Evolutionary conservation across 1,284 basidiomycete species (phyloP).

Genomic region (Meripilus lineatus): DNA sequence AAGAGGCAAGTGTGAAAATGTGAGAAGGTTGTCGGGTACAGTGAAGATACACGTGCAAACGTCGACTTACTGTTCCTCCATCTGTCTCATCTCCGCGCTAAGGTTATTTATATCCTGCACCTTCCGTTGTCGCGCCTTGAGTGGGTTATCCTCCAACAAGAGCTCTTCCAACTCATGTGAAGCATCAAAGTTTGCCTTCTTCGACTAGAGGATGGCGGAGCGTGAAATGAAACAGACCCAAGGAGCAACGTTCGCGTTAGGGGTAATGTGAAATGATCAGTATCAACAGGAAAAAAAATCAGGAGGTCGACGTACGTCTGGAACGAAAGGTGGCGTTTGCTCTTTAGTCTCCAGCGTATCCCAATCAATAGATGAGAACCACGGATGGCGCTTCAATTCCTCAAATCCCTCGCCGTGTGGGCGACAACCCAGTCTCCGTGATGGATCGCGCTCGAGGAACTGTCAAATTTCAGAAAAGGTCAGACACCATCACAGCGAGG

Average conservation of each 20-base stretch:
- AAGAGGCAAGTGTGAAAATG: neutral
- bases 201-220: slow-evolving; percentile 55
- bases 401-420: slow-evolving; percentile 73
- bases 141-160: slow-evolving; percentile 92
- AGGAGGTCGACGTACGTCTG: slow-evolving; percentile 57
- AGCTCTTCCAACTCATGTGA: slow-evolving; percentile 97
- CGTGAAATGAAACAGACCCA: neutral
- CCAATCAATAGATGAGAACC: slow-evolving; percentile 90
- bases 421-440: slow-evolving; percentile 79
- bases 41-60: slow-evolving; percentile 1
- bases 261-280: slow-evolving; percentile 5
- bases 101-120: slow-evolving; percentile 79
- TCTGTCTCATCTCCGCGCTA: slow-evolving; percentile 89
- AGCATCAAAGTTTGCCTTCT: slow-evolving; percentile 99
- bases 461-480: slow-evolving; percentile 25
- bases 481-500: neutral
- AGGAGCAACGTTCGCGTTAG: neutral
- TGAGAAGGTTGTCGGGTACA: slow-evolving; percentile 4
- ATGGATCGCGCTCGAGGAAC: slow-evolving; percentile 84
- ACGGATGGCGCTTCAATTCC: slow-evolving; percentile 77
- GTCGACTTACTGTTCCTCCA: slow-evolving; percentile 90
- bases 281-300: slow-evolving; percentile 2
- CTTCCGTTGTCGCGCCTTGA: slow-evolving; percentile 92
- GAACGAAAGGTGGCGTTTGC: slow-evolving; percentile 82
- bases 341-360: slow-evolving; percentile 78